Evolutionary conservation across 2,329 filamentous ascomycete species (phyloP).

Genomic region (Zymoseptoria pseudotritici): DNA sequence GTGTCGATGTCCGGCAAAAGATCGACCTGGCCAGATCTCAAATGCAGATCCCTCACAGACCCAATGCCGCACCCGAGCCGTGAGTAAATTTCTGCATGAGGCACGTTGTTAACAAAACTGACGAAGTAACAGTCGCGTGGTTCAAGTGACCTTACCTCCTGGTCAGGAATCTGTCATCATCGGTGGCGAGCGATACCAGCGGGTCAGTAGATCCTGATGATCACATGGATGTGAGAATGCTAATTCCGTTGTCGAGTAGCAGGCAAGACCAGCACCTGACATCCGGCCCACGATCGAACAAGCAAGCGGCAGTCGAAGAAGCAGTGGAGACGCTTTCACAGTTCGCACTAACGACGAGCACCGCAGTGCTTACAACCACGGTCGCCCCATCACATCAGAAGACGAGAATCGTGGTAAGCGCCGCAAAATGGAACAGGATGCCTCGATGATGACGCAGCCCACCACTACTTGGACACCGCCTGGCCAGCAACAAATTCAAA

Average conservation of each 20-base stretch:
- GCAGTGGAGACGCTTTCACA: not conserved
- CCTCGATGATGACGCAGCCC: not conserved
- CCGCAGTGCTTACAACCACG: not conserved
- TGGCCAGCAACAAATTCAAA: not conserved
- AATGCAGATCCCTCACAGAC: slow-evolving; percentile 9
- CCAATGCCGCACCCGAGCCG: not conserved
- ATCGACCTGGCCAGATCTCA: slow-evolving; percentile 15
- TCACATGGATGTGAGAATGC: not conserved
- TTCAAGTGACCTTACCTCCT: slow-evolving; percentile 11
- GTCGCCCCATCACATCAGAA: not conserved
- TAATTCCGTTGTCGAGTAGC: not conserved
- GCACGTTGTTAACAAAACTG: not conserved
- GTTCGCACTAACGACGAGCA: not conserved
- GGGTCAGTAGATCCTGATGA: slow-evolving; percentile 2
- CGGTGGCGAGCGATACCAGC: slow-evolving; percentile 9
- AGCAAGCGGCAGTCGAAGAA: not conserved
- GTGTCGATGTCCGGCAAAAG: slow-evolving; percentile 13
- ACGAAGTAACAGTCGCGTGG: slow-evolving; percentile 7
- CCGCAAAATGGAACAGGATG: not conserved
- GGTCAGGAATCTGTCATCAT: slow-evolving; percentile 9
- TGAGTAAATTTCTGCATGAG: not conserved
- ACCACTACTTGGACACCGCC: not conserved
- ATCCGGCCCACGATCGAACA: not conserved
- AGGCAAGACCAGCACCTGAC: not conserved
- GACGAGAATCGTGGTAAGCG: not conserved